Evolutionary conservation across 2,329 filamentous ascomycete genomes (phyloP).

Genomic region (Conoideocrella luteorostrata): DNA sequence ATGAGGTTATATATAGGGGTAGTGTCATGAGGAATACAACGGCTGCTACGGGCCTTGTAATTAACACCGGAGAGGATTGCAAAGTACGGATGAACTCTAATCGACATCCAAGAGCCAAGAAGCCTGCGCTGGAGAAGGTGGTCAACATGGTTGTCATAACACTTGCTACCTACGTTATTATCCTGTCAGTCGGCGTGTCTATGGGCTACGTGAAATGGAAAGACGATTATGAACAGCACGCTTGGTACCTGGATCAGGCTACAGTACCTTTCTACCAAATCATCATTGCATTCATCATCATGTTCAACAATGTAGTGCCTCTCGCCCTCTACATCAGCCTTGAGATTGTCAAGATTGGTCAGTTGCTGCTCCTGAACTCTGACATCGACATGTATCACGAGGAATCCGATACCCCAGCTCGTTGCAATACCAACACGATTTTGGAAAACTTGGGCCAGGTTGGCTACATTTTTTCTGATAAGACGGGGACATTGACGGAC

Average conservation of each 20-base stretch:
- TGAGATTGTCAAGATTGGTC: slow-evolving; percentile 76
- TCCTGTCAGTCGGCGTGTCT: slow-evolving; percentile 74
- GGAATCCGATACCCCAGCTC: slow-evolving; percentile 74
- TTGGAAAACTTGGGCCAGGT: slow-evolving; percentile 91
- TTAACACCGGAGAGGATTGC: slow-evolving; percentile 87
- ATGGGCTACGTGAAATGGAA: slow-evolving; percentile 79
- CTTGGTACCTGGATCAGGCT: slow-evolving; percentile 71
- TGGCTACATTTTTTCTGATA: slow-evolving; percentile 86
- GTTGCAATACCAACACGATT: slow-evolving; percentile 89
- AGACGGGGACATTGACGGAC: slow-evolving; percentile 89
- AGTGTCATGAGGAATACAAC: slow-evolving; percentile 78
- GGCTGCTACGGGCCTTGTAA: slow-evolving; percentile 66
- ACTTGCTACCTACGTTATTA: slow-evolving; percentile 71
- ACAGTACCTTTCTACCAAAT: slow-evolving; percentile 73
- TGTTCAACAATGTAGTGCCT: slow-evolving; percentile 95
- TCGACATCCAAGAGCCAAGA: slow-evolving; percentile 79
- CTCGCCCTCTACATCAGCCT: slow-evolving; percentile 86
- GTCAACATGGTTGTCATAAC: slow-evolving; percentile 78
- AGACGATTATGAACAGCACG: slow-evolving; percentile 53
- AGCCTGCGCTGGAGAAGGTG: slow-evolving; percentile 66
- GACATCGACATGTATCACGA: slow-evolving; percentile 91
- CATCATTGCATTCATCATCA: slow-evolving; percentile 85
- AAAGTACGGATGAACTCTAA: slow-evolving; percentile 92
- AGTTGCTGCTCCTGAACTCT: slow-evolving; percentile 69
- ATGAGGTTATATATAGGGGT: slow-evolving; percentile 79